Percentiles rank a stretch among this genome's conserved stretches.
Evolutionary conservation across 139 green algal species (phyloP).

Genomic region (Chlorella ohadii): DNA sequence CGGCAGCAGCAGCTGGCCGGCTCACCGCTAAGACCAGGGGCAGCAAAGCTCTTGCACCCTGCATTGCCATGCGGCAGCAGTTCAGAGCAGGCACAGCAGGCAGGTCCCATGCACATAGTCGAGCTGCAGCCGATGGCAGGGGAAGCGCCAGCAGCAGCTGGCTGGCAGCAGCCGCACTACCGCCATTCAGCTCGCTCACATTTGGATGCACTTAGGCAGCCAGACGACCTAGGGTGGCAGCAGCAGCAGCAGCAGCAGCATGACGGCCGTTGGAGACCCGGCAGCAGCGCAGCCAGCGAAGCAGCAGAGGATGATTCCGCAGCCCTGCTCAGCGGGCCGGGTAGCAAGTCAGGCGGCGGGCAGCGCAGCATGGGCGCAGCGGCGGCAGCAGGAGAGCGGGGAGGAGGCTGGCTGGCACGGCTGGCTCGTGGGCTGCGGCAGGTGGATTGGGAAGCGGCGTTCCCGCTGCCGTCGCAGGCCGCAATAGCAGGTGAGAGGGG

Average conservation of each 20-base stretch:
- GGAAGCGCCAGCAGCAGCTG: too few relatives aligned
- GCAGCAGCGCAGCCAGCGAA: neutral
- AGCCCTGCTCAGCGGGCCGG: neutral
- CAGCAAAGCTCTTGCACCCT: too few relatives aligned
- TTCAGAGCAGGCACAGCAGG: neutral
- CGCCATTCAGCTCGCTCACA: neutral
- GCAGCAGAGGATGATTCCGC: slow-evolving; percentile 6
- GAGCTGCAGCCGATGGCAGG: neutral
- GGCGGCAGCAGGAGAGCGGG: neutral
- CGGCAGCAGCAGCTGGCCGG: neutral
- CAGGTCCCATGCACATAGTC: neutral
- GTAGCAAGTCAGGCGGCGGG: too few relatives aligned
- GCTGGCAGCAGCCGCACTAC: neutral
- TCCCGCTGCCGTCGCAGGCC: slow-evolving; percentile 45
- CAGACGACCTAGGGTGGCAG: neutral
- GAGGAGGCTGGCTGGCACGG: neutral
- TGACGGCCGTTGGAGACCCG: too few relatives aligned
- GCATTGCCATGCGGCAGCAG: too few relatives aligned
- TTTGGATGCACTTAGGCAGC: too few relatives aligned
- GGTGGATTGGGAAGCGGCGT: slow-evolving; percentile 29
- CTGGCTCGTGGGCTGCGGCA: neutral
- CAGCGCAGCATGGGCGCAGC: neutral
- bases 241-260: neutral
- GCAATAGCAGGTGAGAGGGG: slow-evolving; percentile 22
- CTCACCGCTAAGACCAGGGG: neutral